Evolutionary conservation across 2,329 filamentous ascomycete species (phyloP).

Genomic region (Verticillium dahliae): DNA sequence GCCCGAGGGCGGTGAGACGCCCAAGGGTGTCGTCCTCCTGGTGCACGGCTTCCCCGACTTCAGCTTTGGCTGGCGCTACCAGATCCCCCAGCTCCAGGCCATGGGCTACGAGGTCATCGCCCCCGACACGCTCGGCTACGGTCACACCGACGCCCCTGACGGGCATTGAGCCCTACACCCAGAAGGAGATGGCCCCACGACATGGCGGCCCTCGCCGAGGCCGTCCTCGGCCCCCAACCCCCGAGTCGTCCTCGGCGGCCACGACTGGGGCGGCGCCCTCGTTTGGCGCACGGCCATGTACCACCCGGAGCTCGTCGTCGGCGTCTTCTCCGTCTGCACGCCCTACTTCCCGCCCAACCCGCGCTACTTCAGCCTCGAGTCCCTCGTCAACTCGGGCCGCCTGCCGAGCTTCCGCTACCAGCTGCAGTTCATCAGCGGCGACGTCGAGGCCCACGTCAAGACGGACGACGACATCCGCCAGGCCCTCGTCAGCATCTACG

Average conservation of each 20-base stretch:
- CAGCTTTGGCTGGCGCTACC: conserved; percentile 80
- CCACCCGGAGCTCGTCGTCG: conserved; percentile 65
- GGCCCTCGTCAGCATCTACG: conserved; percentile 46
- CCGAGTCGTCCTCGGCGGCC: conserved; percentile 75
- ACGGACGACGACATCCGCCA: conserved; percentile 57
- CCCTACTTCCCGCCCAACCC: conserved; percentile 53
- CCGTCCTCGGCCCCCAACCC: conserved; percentile 36
- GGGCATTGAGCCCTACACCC: conserved; percentile 50
- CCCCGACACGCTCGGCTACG: conserved; percentile 84
- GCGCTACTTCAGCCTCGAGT: conserved; percentile 49
- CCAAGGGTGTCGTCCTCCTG: conserved; percentile 40
- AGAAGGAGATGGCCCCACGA: conserved; percentile 71
- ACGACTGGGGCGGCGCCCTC: conserved; percentile 84
- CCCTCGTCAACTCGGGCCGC: conserved; percentile 42
- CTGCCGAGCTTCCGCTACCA: conserved; percentile 78
- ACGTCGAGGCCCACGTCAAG: conserved; percentile 52
- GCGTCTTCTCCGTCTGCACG: conserved; percentile 76
- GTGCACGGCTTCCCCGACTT: conserved; percentile 81
- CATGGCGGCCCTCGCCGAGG: conserved; percentile 62
- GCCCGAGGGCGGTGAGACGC: conserved; percentile 29
- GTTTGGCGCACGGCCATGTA: conserved; percentile 70
- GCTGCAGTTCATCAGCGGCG: conserved; percentile 35
- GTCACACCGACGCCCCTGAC: conserved; percentile 63
- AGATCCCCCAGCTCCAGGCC: conserved; percentile 69
- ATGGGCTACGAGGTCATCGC: conserved; percentile 74